phyloP scores from a whole-genome alignment of 306 rosid genomes.

The Abrus pulchellus region DNA sequence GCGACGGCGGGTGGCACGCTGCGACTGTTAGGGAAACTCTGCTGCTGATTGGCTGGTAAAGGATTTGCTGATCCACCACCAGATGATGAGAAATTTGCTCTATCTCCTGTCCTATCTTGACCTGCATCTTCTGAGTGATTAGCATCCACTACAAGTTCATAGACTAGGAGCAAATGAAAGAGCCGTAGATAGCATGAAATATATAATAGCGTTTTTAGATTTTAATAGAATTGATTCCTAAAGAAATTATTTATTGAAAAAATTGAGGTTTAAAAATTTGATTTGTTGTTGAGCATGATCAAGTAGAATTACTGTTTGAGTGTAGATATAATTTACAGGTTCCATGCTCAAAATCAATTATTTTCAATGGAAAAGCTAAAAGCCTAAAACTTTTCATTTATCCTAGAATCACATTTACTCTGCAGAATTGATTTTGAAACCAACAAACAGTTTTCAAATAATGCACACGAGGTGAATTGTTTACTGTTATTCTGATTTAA shows the following conservation, averaged over 20 bases:
- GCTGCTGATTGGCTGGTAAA: conserved; percentile 63
- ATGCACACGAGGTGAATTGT: too few species aligned
- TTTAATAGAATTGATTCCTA: not conserved
- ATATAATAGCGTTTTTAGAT: not conserved
- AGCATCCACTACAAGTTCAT: conserved; percentile 32
- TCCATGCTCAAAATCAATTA: too few species aligned
- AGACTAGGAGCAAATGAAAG: not conserved
- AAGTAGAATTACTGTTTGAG: not conserved
- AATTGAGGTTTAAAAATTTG: not conserved
- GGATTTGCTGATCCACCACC: conserved; percentile 55
- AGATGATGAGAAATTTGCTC: conserved; percentile 52
- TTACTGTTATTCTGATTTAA: too few species aligned
- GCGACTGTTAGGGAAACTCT: conserved; percentile 50
- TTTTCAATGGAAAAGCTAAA: too few species aligned
- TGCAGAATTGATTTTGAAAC: too few species aligned
- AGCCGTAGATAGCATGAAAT: not conserved
- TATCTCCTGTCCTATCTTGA: conserved; percentile 49
- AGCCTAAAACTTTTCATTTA: too few species aligned
- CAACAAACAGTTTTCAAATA: too few species aligned
- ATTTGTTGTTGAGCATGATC: not conserved
- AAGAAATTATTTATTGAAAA: not conserved
- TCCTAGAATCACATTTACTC: too few species aligned
- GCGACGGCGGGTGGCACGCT: conserved; percentile 60
- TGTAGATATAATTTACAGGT: too few species aligned
- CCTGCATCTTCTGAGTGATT: conserved; percentile 56